phyloP scores from a whole-genome alignment of 768 basidiomycete genomes.

The Exidia glandulosa region DNA sequence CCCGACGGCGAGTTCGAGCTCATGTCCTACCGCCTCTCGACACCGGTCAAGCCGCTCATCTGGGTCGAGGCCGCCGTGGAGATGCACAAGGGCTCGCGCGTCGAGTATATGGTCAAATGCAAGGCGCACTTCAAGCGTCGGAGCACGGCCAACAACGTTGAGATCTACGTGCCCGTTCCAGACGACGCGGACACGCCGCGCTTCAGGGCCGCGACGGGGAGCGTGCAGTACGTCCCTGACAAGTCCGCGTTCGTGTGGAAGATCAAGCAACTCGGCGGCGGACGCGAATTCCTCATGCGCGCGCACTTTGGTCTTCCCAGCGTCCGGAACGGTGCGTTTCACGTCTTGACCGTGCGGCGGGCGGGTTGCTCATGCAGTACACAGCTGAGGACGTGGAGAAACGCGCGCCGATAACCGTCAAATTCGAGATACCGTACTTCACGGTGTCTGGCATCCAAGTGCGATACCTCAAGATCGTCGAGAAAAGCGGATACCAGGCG shows the following conservation, averaged over 20 bases:
- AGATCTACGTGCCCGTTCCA: constrained; percentile 97
- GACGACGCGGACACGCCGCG: constrained; percentile 98
- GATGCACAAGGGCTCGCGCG: constrained; percentile 82
- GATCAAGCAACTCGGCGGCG: constrained; percentile 94
- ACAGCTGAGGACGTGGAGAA: constrained; percentile 71
- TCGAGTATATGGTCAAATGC: constrained; percentile 93
- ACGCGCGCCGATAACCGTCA: constrained; percentile 90
- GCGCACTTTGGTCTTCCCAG: constrained; percentile 96
- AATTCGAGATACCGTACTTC: constrained; percentile 98
- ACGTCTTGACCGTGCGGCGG: background rate
- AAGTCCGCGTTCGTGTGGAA: constrained; percentile 99
- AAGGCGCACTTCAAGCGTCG: constrained; percentile 96
- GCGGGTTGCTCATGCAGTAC: background rate
- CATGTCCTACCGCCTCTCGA: constrained; percentile 94
- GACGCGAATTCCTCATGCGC: constrained; percentile 93
- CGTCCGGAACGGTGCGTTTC: constrained; percentile 69
- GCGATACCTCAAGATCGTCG: constrained; percentile 94
- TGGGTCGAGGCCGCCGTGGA: constrained; percentile 98
- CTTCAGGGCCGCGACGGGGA: constrained; percentile 90
- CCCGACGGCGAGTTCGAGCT: constrained; percentile 98
- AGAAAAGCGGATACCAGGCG: constrained; percentile 96
- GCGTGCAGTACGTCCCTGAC: constrained; percentile 94
- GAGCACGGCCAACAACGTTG: constrained; percentile 96
- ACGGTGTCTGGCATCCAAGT: constrained; percentile 97
- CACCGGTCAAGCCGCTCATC: constrained; percentile 91